These are phyloP conservation scores for Lycium ferocissimum DNA, from an alignment of 257 asterid genomes.

Conservation along the genomic window DNA sequence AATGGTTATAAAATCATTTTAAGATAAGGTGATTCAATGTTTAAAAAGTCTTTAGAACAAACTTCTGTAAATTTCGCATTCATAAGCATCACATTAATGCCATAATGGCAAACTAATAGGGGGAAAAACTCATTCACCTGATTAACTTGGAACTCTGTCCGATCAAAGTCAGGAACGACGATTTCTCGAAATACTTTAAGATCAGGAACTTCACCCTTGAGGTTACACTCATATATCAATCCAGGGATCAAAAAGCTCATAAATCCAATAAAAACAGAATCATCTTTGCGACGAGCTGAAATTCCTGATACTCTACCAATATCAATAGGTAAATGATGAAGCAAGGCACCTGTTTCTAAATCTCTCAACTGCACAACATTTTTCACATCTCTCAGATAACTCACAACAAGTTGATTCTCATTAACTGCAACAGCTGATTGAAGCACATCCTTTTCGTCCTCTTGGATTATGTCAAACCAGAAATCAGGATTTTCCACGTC, in stretches of 20 bases:
- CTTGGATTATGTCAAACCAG: slow-evolving; percentile 77
- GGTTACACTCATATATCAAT: slow-evolving; percentile 70
- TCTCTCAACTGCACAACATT: slow-evolving; percentile 86
- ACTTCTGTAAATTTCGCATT: background rate
- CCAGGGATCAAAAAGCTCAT: slow-evolving; percentile 92
- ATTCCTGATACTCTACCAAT: slow-evolving; percentile 78
- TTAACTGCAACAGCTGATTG: slow-evolving; percentile 87
- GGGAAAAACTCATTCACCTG: slow-evolving; percentile 58
- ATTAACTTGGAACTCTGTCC: slow-evolving; percentile 65
- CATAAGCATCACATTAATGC: background rate
- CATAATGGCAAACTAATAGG: background rate
- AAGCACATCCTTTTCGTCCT: slow-evolving; percentile 82
- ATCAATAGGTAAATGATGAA: slow-evolving; percentile 76
- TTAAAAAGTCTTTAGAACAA: background rate
- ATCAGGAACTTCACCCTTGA: slow-evolving; percentile 59
- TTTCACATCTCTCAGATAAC: slow-evolving; percentile 84
- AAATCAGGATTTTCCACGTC: slow-evolving; percentile 65
- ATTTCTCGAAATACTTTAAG: slow-evolving; percentile 76
- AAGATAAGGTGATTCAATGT: background rate
- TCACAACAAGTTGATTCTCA: slow-evolving; percentile 64
- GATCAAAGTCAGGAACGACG: slow-evolving; percentile 80
- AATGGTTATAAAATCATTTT: background rate
- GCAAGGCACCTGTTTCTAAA: slow-evolving; percentile 69
- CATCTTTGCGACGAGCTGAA: slow-evolving; percentile 77
- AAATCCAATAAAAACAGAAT: slow-evolving; percentile 63